Conservation (phyloP, 768 basidiomycete species). For the Favolaschia claudopus region DNA sequence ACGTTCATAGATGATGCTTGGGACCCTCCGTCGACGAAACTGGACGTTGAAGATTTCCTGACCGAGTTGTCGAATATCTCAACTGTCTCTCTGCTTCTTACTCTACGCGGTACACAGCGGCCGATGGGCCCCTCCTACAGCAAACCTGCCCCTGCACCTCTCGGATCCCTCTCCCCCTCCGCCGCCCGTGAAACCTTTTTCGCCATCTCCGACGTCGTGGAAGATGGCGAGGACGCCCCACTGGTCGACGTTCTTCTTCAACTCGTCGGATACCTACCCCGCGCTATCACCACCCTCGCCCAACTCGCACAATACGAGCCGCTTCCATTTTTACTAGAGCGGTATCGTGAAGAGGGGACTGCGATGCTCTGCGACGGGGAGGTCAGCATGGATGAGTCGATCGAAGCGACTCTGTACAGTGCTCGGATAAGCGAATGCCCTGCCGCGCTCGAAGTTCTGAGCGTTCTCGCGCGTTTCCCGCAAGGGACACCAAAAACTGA, state of each 20-base stretch:
- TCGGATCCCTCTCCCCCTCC: conserved; percentile 7
- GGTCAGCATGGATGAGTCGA: conserved; percentile 9
- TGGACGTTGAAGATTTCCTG: conserved; percentile 24
- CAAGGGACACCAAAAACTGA: conserved; percentile 17
- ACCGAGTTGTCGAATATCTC: conserved; percentile 22
- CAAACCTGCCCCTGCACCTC: conserved; percentile 17
- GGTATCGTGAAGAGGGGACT: conserved; percentile 20
- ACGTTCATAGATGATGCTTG: conserved; percentile 25
- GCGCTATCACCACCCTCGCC: conserved; percentile 17
- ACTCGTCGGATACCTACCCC: conserved; percentile 22
- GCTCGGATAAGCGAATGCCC: conserved; percentile 22
- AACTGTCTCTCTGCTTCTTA: conserved; percentile 20
- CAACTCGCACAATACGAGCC: conserved; percentile 25
- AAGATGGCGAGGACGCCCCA: conserved; percentile 13
- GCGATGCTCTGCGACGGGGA: conserved; percentile 21
- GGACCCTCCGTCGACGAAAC: conserved; percentile 18
- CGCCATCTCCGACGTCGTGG: conserved; percentile 19
- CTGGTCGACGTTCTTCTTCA: conserved; percentile 19
- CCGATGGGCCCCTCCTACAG: conserved; percentile 25
- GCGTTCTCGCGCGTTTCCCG: conserved; percentile 15
- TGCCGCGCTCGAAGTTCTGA: conserved; percentile 23
- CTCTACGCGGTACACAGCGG: conserved; percentile 25
- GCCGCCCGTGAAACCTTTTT: conserved; percentile 20
- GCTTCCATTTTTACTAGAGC: conserved; percentile 18
- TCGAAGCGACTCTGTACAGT: conserved; percentile 17